Conservation (phyloP, 148 eudicot genomes). For the Nyssa sinensis region DNA sequence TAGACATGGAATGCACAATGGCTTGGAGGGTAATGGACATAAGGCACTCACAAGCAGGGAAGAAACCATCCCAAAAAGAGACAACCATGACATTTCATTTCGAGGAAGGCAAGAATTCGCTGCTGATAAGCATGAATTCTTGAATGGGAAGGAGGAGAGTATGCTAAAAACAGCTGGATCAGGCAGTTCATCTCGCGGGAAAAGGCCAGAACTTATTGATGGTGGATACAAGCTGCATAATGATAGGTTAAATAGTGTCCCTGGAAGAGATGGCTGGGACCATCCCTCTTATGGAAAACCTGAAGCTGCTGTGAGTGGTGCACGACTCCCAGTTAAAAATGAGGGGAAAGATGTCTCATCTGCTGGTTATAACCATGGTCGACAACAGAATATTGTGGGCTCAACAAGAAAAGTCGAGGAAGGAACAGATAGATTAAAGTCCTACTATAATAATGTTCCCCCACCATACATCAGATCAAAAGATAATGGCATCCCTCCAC, state of each 20-base stretch:
- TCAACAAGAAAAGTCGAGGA: slow-evolving; percentile 34
- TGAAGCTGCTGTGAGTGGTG: slow-evolving; percentile 16
- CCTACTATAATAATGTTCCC: slow-evolving; percentile 35
- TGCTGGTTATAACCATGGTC: slow-evolving; percentile 13
- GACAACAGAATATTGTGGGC: slow-evolving; percentile 26
- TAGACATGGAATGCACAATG: slow-evolving; percentile 20
- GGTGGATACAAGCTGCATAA: slow-evolving; percentile 22
- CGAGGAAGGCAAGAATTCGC: slow-evolving; percentile 25
- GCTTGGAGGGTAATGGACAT: slow-evolving; percentile 24
- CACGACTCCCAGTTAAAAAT: slow-evolving; percentile 19
- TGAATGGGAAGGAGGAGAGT: slow-evolving; percentile 24
- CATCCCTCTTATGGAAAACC: slow-evolving; percentile 27
- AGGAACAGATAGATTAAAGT: slow-evolving; percentile 41
- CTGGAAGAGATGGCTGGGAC: slow-evolving; percentile 20
- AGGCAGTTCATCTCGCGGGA: slow-evolving; percentile 37
- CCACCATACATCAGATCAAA: slow-evolving; percentile 44
- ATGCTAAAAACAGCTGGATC: slow-evolving; percentile 27
- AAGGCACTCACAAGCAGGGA: slow-evolving; percentile 30
- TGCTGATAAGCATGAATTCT: slow-evolving; percentile 22
- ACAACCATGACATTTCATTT: slow-evolving; percentile 22
- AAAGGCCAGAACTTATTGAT: slow-evolving; percentile 29
- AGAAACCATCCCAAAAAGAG: slow-evolving; percentile 29
- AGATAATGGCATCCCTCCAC: slow-evolving; percentile 56
- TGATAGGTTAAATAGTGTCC: slow-evolving; percentile 15
- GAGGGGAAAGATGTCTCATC: slow-evolving; percentile 30